A percentile compares a stretch with the other conserved stretches of the same genome.
Evolutionary conservation across 768 basidiomycete species (phyloP).

Genomic region (Auricularia sp.): DNA sequence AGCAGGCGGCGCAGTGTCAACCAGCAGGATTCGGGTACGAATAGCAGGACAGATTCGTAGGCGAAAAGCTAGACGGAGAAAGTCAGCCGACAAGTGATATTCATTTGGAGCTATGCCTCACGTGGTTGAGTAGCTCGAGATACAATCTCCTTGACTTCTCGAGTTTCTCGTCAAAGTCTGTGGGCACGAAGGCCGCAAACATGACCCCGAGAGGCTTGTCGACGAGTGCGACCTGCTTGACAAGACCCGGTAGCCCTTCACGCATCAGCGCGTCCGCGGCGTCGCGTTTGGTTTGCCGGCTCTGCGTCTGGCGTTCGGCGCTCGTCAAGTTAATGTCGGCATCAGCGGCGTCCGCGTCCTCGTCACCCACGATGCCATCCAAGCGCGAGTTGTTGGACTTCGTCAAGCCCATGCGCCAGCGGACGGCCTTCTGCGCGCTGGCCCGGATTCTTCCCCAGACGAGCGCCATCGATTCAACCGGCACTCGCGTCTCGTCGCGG

Average conservation of each 20-base stretch:
- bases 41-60: neutral
- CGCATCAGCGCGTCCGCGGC: neutral
- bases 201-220: neutral
- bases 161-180: neutral
- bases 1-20: neutral
- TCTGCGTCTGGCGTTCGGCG: neutral
- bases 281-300: neutral
- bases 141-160: neutral
- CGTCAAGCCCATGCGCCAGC: neutral
- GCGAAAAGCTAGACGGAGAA: neutral
- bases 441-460: neutral
- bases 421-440: neutral
- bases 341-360: neutral
- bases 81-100: neutral
- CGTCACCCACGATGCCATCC: neutral
- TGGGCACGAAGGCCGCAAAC: neutral
- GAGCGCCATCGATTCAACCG: neutral
- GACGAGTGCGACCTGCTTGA: neutral
- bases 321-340: neutral
- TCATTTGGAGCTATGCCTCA: neutral
- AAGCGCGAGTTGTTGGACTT: neutral
- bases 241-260: neutral
- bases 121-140: neutral
- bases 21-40: neutral
- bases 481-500: neutral